Base-by-base conservation (phyloP, 352 stramenopile species). In the Pythium guiyangense region DNA sequence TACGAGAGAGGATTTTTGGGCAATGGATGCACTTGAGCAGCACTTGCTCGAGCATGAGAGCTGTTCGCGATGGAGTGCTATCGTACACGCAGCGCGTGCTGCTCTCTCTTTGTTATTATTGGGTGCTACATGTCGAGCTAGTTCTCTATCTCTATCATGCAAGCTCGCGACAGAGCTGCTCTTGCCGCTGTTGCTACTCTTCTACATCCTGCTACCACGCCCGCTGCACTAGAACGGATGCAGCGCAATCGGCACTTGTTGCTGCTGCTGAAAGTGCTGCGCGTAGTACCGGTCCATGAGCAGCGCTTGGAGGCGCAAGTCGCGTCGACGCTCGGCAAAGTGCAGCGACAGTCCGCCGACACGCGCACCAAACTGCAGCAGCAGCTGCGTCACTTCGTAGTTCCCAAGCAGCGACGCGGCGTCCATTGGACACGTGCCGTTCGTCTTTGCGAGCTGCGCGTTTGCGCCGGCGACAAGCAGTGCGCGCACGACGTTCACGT, bases 381-480 rank as follows among this genome's bases (percentile, higher is more conserved):
- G 67, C 52, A 90, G 63, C 22, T 67, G 66, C 9, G 75, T 73
- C 15, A 87, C 63, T 26, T 85, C 77, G 49, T 74, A 61, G 64
- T 91, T 69, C 27, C 84, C 84, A 9, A 89, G 53, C 42, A 92
- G 63, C 11, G 71, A 71, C 34, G 84, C 84, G 20, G 82, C 78
- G 60, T 94, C 84, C 27, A 90, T 77, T 4, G 84, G 80, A 34
- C 63, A 84, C 14, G 79, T 91, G 25, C 82, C 82, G 46, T 92
- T 92, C 65, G 79, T 52, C 54, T 92, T 94, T 3, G 84, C 40
- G 8, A 88, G 26, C 12, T 77, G 71, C 29, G 69, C 63, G 54
- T 71, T 80, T 2, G 80, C 84, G 9, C 80, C 79, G 12, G 72
- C 69, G 8, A 68, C 48, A 4, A 92, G 74, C 54, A 94, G 69